Base-by-base conservation (phyloP, 768 basidiomycete genomes). In the Xanthoconium stramineum region DNA sequence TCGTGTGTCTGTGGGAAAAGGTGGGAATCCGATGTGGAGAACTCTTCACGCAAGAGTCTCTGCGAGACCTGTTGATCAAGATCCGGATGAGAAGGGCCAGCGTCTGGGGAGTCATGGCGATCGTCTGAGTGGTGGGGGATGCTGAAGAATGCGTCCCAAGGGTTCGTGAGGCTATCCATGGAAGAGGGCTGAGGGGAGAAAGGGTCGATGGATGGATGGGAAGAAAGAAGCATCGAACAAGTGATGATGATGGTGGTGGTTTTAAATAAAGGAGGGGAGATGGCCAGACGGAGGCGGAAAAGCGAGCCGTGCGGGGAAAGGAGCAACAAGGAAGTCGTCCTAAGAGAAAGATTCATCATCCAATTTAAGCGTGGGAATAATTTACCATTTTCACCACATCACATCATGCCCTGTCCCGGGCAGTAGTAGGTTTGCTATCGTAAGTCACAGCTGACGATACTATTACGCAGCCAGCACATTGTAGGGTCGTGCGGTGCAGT, bases 61-160 rank as follows among this genome's bases (percentile, higher is more conserved):
- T 59, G 64, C 0, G 69, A 66, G 3, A 38, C 11, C 29, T 65
- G 62, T 7, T 71, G 71, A 58, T 67, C 63, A 57, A 65, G 71
- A 67, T 71, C 69, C 58, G 69, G 48, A 2, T 3, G 30, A 30
- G 61, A 61, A 36, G 59, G 33, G 32, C 48, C 57, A 15, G 28
- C 20, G 0, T 47, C 47, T 5, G 53, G 43, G 1, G 20, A 5
- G 20, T 56, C 50, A 1, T 32, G 39, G 10, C 15, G 45, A 52
- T 65, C 48, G n/a, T 28, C 53, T 3, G 50, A 5, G 53, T 12
- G 37, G 1, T 56, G 59, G 5, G 52, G 43, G 14, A 17, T 2
- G 40, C 19, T 32, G 45, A 60, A 61, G 24, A 45, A 46, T 0
- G 50, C 28, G 12, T 20, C 44, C 67, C 63, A 65, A 10, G 63